Base-by-base conservation (phyloP, 441 rosid genomes). In the Jatropha multifida region DNA sequence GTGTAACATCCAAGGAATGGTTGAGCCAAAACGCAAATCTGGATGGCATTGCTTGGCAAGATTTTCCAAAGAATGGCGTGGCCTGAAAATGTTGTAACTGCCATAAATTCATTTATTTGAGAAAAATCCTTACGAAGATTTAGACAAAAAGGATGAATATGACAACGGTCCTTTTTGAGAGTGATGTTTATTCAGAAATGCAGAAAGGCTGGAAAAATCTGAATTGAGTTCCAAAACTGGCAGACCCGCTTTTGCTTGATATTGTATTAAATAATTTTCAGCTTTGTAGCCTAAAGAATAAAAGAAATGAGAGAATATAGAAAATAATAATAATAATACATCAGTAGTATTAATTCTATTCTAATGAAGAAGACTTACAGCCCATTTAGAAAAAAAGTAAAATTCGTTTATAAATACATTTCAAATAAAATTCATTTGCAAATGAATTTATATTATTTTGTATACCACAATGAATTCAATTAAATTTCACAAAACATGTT, bases 21-120 rank as follows among this genome's bases (percentile, higher is more conserved):
- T 68, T 54, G 44, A 41, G 44, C 71, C 71, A 26, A 12, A 61
- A 20, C 58, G 71, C 32, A 32, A 46, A 67, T 48, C 40, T 46
- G 4, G 71, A 18, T 48, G 55, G 49, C 5, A 14, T 65, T 32
- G 2, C 32, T 63, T 46, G 7, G 40, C 17, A 4, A 60, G 65
- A 60, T 46, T 65, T 10, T 49, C 10, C 20, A 44, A 44, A 11
- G 14, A 10, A 46, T 26, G 58, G 41, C 23, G 7, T 48, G 41
- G 26, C 58, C 26, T 14, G 60, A 51, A 67, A 40, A 23, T 23
- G 4, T 18, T 1, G 60, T 12, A 68, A 20, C 60, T 68, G 72
- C 59, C 42, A 52, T 15, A 49, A 54, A 26, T 46, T 68, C 40
- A 51, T 42, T 68, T 70, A 18, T 13, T 58, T 37, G n/a, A 55